phyloP scores from a whole-genome alignment of 2,329 filamentous ascomycete genomes.

The Sclerotinia nivalis region DNA sequence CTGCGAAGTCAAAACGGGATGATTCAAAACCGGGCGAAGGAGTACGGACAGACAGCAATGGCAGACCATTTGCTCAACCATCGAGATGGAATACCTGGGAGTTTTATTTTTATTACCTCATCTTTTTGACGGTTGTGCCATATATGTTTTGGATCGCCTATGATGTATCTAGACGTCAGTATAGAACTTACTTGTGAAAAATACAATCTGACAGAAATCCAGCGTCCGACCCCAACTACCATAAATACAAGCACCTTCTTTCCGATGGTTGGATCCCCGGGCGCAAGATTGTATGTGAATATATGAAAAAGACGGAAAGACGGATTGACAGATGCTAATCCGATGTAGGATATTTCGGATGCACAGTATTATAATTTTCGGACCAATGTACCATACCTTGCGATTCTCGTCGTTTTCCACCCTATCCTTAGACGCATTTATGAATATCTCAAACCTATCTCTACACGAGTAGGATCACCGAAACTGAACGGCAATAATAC shows the following conservation, averaged over 20 bases:
- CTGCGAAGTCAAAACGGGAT: constrained; percentile 35
- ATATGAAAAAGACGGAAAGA: neutral
- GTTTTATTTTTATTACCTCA: constrained; percentile 77
- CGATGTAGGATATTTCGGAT: constrained; percentile 77
- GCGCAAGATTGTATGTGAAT: constrained; percentile 71
- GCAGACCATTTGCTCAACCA: constrained; percentile 53
- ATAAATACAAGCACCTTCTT: constrained; percentile 69
- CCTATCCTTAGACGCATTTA: constrained; percentile 75
- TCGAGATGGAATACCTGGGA: constrained; percentile 85
- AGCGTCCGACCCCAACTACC: constrained; percentile 82
- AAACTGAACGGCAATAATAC: constrained; percentile 39
- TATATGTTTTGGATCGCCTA: constrained; percentile 91
- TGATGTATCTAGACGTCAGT: constrained; percentile 77
- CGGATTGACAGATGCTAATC: constrained; percentile 26
- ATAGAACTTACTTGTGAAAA: constrained; percentile 9
- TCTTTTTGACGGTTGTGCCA: constrained; percentile 67
- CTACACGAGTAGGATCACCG: constrained; percentile 31
- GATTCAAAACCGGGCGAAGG: constrained; percentile 36
- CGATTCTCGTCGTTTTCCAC: constrained; percentile 72
- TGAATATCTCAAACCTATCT: constrained; percentile 49
- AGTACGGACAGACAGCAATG: constrained; percentile 44
- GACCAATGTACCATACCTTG: constrained; percentile 79
- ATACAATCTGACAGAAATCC: constrained; percentile 29
- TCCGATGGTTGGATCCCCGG: constrained; percentile 88
- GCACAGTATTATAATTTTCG: constrained; percentile 84